These are phyloP conservation scores for Pinus tabuliformis DNA, from an alignment of 75 land plant genomes.

Conservation along the genomic window DNA sequence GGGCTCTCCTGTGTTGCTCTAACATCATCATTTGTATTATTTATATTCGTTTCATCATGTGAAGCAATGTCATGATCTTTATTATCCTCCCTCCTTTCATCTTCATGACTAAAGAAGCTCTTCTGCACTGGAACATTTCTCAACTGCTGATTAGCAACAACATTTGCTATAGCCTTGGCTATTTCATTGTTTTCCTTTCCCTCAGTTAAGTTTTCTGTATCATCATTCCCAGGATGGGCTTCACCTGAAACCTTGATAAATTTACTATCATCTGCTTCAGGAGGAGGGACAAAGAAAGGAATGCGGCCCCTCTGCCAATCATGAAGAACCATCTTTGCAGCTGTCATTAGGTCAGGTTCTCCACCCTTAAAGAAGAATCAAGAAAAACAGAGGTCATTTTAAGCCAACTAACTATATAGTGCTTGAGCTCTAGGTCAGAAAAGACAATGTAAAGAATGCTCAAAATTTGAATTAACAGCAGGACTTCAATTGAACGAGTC, in stretches of 20 bases:
- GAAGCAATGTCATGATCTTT: neutral
- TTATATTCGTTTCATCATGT: neutral
- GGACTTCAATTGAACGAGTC: neutral
- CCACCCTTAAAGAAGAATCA: slow-evolving; percentile 63
- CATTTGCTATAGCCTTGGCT: slow-evolving; percentile 62
- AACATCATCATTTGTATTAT: neutral
- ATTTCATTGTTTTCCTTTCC: slow-evolving; percentile 20
- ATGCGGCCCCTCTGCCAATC: slow-evolving; percentile 97
- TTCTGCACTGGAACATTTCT: slow-evolving; percentile 68
- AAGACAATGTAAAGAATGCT: neutral
- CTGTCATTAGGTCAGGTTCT: slow-evolving; percentile 87
- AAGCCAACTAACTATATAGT: neutral
- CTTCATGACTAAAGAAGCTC: slow-evolving; percentile 58
- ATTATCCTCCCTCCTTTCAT: slow-evolving; percentile 25
- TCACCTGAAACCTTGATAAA: slow-evolving; percentile 20
- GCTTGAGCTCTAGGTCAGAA: neutral
- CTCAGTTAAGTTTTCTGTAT: slow-evolving; percentile 8
- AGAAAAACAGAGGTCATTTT: neutral
- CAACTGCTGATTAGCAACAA: slow-evolving; percentile 63
- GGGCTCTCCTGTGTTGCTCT: neutral
- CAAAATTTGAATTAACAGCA: neutral
- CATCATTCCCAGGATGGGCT: slow-evolving; percentile 22
- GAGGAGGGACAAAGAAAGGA: slow-evolving; percentile 94
- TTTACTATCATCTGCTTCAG: slow-evolving; percentile 32
- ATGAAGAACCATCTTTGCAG: slow-evolving; percentile 93